Base-by-base conservation (phyloP, 2,329 filamentous ascomycete species). In the Bipolaris bicolor region DNA sequence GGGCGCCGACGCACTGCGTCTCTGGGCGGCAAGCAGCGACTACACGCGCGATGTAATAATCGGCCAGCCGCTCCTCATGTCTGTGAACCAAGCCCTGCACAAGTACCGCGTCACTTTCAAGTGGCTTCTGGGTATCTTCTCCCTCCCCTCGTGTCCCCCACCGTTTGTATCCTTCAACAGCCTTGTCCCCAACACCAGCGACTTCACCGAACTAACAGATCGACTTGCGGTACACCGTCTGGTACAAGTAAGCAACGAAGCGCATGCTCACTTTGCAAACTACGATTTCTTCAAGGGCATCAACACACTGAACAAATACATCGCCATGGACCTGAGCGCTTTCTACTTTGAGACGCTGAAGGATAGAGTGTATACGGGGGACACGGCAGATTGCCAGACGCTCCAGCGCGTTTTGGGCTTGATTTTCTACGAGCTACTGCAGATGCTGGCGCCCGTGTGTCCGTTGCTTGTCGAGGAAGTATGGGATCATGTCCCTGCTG, bases 321-420 rank as follows among this genome's bases (percentile, higher is more conserved):
- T 96, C 57, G 87, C 88, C 53, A 87, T 83, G 22, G 91, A 97
- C 65, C 83, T 99, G 22, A 97, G 92, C 0, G 89, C 94, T 0
- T 96, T 97, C 76, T 99, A 98, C 75, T 86, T 99, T 55, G 95
- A 99, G 76, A 88, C 90, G 0, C 83, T 93, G 67, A 99, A 99
- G 77, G 95, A 99, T 70, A 84, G 91, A 3, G 81, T 98, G 1
- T 99, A 99, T 79, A 95, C 93, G 44, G 91, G 90, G 29, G 85
- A 88, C 58, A 85, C 85, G 13, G 82, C 84, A 13, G 89, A 90
- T 45, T 81, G 86, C 50, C 70, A 79, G 24, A 79, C 81, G 20
- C 83, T 84, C 1, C 86, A 89, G 64, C 82, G 79, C 5, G 82
- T 85, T 1, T 76, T 88, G 7, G 81, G 80, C 45, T 73, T 83